Conservation (phyloP, 2,329 filamentous ascomycete species). For the Neofusicoccum cordaticola region DNA sequence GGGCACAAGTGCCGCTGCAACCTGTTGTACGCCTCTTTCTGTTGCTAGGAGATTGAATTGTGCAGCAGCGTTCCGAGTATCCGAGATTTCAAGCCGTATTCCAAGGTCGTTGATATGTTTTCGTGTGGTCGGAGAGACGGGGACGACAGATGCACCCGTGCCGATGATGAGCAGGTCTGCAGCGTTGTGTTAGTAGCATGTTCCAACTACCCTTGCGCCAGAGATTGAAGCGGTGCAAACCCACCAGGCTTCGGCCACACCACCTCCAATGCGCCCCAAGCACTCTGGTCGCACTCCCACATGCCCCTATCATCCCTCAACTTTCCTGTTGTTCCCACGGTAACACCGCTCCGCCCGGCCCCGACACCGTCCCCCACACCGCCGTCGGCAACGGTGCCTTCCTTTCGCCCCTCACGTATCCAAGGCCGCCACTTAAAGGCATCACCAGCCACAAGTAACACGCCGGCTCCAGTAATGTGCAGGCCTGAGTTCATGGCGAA, state of each 20-base stretch:
- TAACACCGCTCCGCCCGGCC: conserved; percentile 27
- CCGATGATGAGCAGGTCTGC: conserved; percentile 87
- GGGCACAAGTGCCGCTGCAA: conserved; percentile 85
- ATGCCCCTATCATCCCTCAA: conserved; percentile 76
- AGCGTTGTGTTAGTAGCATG: background rate
- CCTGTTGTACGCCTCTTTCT: conserved; percentile 78
- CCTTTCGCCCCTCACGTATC: conserved; percentile 46
- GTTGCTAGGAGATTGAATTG: conserved; percentile 96
- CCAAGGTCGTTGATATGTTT: conserved; percentile 72
- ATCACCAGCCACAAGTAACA: conserved; percentile 80
- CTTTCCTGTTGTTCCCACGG: conserved; percentile 17
- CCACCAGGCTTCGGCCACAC: conserved; percentile 87
- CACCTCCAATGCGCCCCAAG: conserved; percentile 72
- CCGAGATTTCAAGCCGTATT: conserved; percentile 81
- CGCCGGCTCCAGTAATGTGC: conserved; percentile 65
- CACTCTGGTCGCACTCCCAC: conserved; percentile 69
- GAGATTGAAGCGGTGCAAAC: conserved; percentile 28
- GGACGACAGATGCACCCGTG: conserved; percentile 70
- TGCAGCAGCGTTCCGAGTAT: conserved; percentile 89
- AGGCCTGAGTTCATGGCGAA: conserved; percentile 84
- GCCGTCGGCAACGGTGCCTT: conserved; percentile 38
- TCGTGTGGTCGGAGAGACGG: conserved; percentile 72
- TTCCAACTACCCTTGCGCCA: background rate
- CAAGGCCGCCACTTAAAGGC: conserved; percentile 88
- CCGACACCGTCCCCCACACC: conserved; percentile 30